A percentile compares a stretch with the other conserved stretches of the same genome.
These are phyloP conservation scores for Dactylellina leptospora DNA, from an alignment of 2,329 filamentous ascomycete species.

Conservation along the genomic window DNA sequence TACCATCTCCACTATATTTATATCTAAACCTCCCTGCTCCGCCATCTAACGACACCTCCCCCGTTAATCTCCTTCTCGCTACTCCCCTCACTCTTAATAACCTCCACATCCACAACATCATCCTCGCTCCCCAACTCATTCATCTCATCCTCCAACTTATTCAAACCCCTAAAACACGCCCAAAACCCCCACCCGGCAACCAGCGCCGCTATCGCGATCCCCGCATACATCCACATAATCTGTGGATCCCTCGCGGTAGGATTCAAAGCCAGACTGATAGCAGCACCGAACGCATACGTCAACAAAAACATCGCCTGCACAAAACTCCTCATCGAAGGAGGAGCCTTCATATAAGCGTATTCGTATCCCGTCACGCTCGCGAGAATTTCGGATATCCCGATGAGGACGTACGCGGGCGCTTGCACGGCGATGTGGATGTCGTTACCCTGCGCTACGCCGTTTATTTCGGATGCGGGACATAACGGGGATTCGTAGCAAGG, in stretches of 20 bases:
- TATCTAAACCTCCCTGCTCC: not conserved
- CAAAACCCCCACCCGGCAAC: constrained; percentile 58
- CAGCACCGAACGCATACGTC: constrained; percentile 68
- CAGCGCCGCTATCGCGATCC: constrained; percentile 56
- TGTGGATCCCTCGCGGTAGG: constrained; percentile 62
- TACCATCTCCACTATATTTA: too few relatives aligned
- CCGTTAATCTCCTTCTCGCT: not conserved
- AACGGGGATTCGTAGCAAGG: constrained; percentile 66
- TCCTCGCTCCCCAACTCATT: constrained; percentile 55
- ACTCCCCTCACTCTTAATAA: not conserved
- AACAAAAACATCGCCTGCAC: constrained; percentile 69
- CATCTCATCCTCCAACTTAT: constrained; percentile 58
- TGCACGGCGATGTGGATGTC: constrained; percentile 68
- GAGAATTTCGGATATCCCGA: constrained; percentile 70
- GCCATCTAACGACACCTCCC: too few relatives aligned
- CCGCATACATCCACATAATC: constrained; percentile 60
- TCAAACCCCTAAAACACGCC: constrained; percentile 57
- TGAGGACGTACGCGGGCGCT: constrained; percentile 65
- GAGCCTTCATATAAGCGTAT: constrained; percentile 78
- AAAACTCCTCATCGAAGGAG: constrained; percentile 73
- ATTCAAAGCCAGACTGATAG: constrained; percentile 63
- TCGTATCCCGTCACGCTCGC: constrained; percentile 75
- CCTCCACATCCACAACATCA: not conserved
- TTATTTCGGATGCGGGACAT: constrained; percentile 60
- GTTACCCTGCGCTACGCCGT: constrained; percentile 57